These are phyloP conservation scores for Malassezia psittaci DNA, from an alignment of 1,284 basidiomycete species.

Conservation along the genomic window DNA sequence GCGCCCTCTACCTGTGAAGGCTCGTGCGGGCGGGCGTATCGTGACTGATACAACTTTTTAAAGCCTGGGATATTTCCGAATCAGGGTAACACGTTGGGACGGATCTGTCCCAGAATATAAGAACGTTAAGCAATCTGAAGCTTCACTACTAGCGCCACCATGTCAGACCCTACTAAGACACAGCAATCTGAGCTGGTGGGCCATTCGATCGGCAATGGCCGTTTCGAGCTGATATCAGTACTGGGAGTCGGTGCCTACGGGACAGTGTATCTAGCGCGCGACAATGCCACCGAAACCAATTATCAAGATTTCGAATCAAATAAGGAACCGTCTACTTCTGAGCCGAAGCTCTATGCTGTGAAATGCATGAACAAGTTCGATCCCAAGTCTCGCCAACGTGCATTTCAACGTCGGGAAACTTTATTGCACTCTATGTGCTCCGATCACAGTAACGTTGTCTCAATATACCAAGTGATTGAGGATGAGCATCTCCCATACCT, in stretches of 20 bases:
- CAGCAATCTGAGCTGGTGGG: slow-evolving; percentile 48
- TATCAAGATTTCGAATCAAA: too few relatives aligned
- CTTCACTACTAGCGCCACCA: too few relatives aligned
- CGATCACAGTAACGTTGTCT: slow-evolving; percentile 69
- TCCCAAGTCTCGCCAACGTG: slow-evolving; percentile 61
- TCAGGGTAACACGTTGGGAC: too few relatives aligned
- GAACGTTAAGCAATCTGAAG: too few relatives aligned
- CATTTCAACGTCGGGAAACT: slow-evolving; percentile 69
- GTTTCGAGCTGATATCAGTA: slow-evolving; percentile 73
- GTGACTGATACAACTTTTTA: too few relatives aligned
- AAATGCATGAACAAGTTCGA: slow-evolving; percentile 64
- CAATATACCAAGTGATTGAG: slow-evolving; percentile 78
- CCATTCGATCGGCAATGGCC: slow-evolving; percentile 48
- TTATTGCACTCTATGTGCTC: slow-evolving; percentile 59
- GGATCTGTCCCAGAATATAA: too few relatives aligned
- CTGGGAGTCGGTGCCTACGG: slow-evolving; percentile 92
- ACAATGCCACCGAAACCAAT: slow-evolving; percentile 2
- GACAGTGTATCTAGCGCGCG: slow-evolving; percentile 65
- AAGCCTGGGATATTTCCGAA: too few relatives aligned
- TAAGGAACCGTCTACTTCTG: too few relatives aligned
- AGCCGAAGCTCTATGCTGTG: slow-evolving; percentile 56
- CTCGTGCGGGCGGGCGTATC: too few relatives aligned
- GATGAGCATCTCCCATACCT: slow-evolving; percentile 52
- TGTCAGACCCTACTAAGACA: neutral
- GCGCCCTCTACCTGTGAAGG: too few relatives aligned